Base-by-base conservation (phyloP, 176 grass and related monocot genomes). In the Musa acuminata region DNA sequence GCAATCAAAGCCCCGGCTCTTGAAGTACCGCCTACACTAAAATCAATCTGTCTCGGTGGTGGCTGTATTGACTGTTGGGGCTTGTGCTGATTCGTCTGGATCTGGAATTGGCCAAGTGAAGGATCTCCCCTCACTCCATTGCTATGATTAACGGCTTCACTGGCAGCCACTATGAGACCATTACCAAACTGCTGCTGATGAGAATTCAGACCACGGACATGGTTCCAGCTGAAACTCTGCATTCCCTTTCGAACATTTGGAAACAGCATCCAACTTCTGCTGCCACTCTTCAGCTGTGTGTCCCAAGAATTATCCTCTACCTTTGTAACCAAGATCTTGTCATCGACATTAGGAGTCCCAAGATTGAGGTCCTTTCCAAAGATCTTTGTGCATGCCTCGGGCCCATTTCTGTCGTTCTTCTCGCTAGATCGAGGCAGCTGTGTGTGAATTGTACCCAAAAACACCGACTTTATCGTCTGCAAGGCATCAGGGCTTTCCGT, bases 331-430 rank as follows among this genome's bases (percentile, higher is more conserved):
- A 74, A 75, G 77, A 75, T 51, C 17, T 57, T 80, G 1, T 82
- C 72, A 27, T 55, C 83, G 16, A 62, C 72, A 62, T 75, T 69
- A 43, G 79, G 64, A 25, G 80, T 75, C 1, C 90, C 85, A 62
- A 93, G 85, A 87, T 97, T 93, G 59, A 97, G 81, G 80, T 97
- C 94, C 77, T 93, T 87, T 64, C 94, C 94, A 22, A 97, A 97
- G 64, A 97, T 97, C 77, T 93, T 97, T 1, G 90, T 76, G 67
- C 83, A 72, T 52, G 83, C 73, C 8, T 84, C 72, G 2, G 84
- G 65, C 43, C 83, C 86, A 84, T 86, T 88, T 53, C 87, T 79
- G 27, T 93, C 87, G 11, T 75, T 83, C 69, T 80, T 96, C 63
- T 82, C 86, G 27, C 57, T 72, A n/a, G 51, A 62, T 71, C 55